Percentiles rank a stretch among this genome's conserved stretches.
Conservation (phyloP, 352 stramenopile genomes). For the Halophytophthora polymorphica region DNA sequence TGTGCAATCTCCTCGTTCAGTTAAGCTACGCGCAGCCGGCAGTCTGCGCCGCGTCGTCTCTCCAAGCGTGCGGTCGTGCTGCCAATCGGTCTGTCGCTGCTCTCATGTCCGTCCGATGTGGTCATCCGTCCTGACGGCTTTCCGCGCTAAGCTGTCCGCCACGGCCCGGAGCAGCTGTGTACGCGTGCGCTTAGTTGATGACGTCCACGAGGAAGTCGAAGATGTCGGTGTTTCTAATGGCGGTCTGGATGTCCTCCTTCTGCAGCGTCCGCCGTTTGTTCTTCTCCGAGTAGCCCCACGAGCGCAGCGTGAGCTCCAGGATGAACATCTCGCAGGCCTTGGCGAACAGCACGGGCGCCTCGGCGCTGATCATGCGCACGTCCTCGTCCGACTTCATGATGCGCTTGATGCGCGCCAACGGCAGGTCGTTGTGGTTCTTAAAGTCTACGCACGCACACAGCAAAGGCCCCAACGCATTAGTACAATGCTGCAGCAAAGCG, state of each 20-base stretch:
- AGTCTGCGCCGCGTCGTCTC: too few species aligned
- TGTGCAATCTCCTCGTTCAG: too few species aligned
- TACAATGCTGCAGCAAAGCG: neutral
- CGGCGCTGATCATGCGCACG: conserved; percentile 97
- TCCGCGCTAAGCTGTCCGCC: too few species aligned
- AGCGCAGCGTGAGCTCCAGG: conserved; percentile 96
- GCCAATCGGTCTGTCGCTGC: too few species aligned
- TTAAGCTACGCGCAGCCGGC: too few species aligned
- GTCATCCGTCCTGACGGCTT: too few species aligned
- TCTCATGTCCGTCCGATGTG: too few species aligned
- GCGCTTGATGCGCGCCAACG: conserved; percentile 97
- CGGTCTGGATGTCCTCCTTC: conserved; percentile 98
- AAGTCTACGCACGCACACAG: conserved; percentile 76
- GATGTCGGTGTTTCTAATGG: conserved; percentile 98
- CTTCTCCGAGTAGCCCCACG: conserved; percentile 86
- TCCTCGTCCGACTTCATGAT: conserved; percentile 99
- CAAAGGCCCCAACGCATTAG: neutral
- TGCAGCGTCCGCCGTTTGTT: conserved; percentile 94
- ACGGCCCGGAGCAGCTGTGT: too few species aligned
- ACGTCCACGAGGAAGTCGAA: conserved; percentile 99
- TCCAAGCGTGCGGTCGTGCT: too few species aligned
- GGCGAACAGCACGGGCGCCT: conserved; percentile 98
- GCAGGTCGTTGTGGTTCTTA: conserved; percentile 99
- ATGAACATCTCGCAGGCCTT: conserved; percentile 99
- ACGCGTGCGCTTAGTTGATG: conserved; percentile 90